These are phyloP conservation scores for Paramecium tetraurelia DNA, from an alignment of 73 alveolate genomes.

Conservation along the genomic window DNA sequence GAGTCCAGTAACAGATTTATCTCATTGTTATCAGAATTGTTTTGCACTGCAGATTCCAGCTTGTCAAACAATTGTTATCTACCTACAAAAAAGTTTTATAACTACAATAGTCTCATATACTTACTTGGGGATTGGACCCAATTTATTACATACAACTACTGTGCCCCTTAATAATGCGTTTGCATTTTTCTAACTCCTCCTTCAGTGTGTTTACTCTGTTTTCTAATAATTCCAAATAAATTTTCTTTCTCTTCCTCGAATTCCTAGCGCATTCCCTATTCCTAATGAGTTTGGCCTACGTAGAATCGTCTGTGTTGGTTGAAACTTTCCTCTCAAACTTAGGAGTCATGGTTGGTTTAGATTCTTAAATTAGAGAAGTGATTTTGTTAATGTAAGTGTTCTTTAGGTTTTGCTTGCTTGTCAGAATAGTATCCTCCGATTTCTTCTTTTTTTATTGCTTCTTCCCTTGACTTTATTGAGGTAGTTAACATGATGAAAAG, in stretches of 20 bases:
- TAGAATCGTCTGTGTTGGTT: background rate
- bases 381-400: conserved; percentile 58
- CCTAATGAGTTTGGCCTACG: conserved; percentile 11
- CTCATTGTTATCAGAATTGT: conserved; percentile 40
- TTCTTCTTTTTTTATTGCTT: background rate
- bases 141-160: background rate
- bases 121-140: conserved; percentile 8
- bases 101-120: background rate
- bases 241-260: conserved; percentile 58
- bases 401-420: conserved; percentile 23
- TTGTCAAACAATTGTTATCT: conserved; percentile 56
- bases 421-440: background rate
- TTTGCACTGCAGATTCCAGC: conserved; percentile 27
- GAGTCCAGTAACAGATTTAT: conserved; percentile 39
- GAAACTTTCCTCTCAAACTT: background rate
- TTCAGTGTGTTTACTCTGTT: conserved; percentile 28
- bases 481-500: background rate
- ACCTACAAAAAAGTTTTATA: conserved; percentile 42
- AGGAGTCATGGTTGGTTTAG: background rate
- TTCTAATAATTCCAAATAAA: conserved; percentile 47
- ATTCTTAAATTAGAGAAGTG: conserved; percentile 30
- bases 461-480: background rate
- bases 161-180: conserved; percentile 10
- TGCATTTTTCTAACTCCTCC: conserved; percentile 52
- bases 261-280: conserved; percentile 58